Evolutionary conservation across 768 basidiomycete genomes (phyloP).

Genomic region (Trametes elegans): DNA sequence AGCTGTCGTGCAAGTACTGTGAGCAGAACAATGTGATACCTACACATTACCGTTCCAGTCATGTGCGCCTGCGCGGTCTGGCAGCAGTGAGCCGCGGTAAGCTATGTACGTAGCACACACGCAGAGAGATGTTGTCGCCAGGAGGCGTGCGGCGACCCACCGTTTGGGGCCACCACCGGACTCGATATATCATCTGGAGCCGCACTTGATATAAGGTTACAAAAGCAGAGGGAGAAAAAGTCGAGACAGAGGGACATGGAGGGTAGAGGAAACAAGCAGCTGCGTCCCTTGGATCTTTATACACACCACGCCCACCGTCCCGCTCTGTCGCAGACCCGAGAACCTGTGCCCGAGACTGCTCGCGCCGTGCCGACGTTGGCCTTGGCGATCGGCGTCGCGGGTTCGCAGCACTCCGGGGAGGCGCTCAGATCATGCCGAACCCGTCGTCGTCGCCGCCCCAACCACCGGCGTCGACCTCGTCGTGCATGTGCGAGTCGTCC

Average conservation of each 20-base stretch:
- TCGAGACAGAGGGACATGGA: not conserved
- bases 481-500: slow-evolving; percentile 39
- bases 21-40: too few relatives aligned
- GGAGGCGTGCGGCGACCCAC: not conserved
- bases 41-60: not conserved
- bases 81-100: too few relatives aligned
- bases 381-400: not conserved
- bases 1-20: too few relatives aligned
- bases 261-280: not conserved
- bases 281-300: not conserved
- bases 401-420: not conserved
- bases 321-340: not conserved
- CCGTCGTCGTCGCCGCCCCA: slow-evolving; percentile 76
- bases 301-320: not conserved
- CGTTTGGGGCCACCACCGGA: not conserved
- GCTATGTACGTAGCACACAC: too few relatives aligned
- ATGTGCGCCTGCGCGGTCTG: too few relatives aligned
- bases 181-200: slow-evolving; percentile 3
- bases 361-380: too few relatives aligned
- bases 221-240: not conserved
- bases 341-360: too few relatives aligned
- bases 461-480: slow-evolving; percentile 61
- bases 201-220: slow-evolving; percentile 9
- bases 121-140: not conserved
- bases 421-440: slow-evolving; percentile 61